Percentiles rank a stretch among this genome's conserved stretches.
phyloP scores from a whole-genome alignment of 306 rosid genomes.

The Elaeagnus macrophylla region DNA sequence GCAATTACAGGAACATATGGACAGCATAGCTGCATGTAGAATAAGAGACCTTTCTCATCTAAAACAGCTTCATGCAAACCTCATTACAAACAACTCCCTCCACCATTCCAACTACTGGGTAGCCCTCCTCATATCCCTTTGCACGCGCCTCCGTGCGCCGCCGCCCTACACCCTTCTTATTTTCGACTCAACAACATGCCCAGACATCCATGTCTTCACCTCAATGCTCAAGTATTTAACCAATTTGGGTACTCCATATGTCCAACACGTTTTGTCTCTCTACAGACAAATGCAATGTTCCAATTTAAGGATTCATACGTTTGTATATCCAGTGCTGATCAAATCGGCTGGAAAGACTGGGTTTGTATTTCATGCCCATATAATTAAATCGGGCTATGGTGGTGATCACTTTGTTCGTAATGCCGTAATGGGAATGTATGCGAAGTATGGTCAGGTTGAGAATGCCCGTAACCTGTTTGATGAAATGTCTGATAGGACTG shows the following conservation, averaged over 20 bases:
- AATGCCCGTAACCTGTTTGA: slow-evolving; percentile 44
- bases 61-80: slow-evolving; percentile 46
- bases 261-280: slow-evolving; percentile 22
- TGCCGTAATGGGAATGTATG: slow-evolving; percentile 34
- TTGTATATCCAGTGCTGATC: slow-evolving; percentile 40
- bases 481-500: slow-evolving; percentile 42
- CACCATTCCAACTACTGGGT: slow-evolving; percentile 44
- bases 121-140: slow-evolving; percentile 37
- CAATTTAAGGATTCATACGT: slow-evolving; percentile 20
- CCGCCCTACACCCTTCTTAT: slow-evolving; percentile 31
- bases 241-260: slow-evolving; percentile 16
- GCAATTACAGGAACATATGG: neutral
- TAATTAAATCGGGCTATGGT: slow-evolving; percentile 32
- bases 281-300: slow-evolving; percentile 28
- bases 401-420: slow-evolving; percentile 41
- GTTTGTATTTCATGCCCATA: slow-evolving; percentile 37
- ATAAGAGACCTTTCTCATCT: slow-evolving; percentile 22
- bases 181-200: slow-evolving; percentile 30
- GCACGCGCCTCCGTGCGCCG: slow-evolving; percentile 51
- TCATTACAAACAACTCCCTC: slow-evolving; percentile 28
- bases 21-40: slow-evolving; percentile 14
- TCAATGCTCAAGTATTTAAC: slow-evolving; percentile 51
- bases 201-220: slow-evolving; percentile 29
- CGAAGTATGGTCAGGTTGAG: slow-evolving; percentile 28
- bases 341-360: slow-evolving; percentile 35